Base-by-base conservation (phyloP, 495 filamentous ascomycete species). In the Cairneyella variabilis region DNA sequence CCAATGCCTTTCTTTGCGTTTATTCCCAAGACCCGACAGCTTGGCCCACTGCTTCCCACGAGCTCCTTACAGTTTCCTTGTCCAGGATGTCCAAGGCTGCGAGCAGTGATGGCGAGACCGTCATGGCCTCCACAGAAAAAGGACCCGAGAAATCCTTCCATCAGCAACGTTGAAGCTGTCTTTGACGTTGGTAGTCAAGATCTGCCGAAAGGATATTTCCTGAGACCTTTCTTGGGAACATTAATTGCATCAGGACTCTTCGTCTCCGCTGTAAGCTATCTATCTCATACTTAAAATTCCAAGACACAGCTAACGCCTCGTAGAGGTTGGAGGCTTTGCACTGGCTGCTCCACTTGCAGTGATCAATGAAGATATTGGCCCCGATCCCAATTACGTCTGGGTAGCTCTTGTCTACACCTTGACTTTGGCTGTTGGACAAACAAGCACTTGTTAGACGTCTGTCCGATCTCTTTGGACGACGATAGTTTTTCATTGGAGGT, bases 391-490 rank as follows among this genome's bases (percentile, higher is more conserved):
- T 55, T 64, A 65, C 45, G 56, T 54, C 28, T 65, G 66, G 66
- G 65, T 71, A 1, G 60, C 68, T n/a, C 64, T 66, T 21, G 59
- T 63, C 5, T 67, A 62, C 25, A 71, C 63, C 23, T 57, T 70
- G 22, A 55, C 67, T 21, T 37, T 65, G 12, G 65, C 66, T 25
- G 58, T 63, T 3, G 48, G 34, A n/a, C n/a, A n/a, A n/a, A 21
- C 28, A 27, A 17, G 14, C 41, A 6, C 18, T 51, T 8, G 48
- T 51, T 1, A 36, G 48, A 16, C 20, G 34, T 40, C 20, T 79
- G 7, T 68, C 68, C 6, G 76, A 82, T 62, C 72, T 80, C 30
- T 78, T 82, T 44, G 77, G 78, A 32, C 70, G 77, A 41, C 67
- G 76, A 51, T 78, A 66, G 57, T 72, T 77, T 54, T 65, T 78